These are phyloP conservation scores for Aspergillus ostianus DNA, from an alignment of 495 filamentous ascomycete genomes.

Conservation along the genomic window DNA sequence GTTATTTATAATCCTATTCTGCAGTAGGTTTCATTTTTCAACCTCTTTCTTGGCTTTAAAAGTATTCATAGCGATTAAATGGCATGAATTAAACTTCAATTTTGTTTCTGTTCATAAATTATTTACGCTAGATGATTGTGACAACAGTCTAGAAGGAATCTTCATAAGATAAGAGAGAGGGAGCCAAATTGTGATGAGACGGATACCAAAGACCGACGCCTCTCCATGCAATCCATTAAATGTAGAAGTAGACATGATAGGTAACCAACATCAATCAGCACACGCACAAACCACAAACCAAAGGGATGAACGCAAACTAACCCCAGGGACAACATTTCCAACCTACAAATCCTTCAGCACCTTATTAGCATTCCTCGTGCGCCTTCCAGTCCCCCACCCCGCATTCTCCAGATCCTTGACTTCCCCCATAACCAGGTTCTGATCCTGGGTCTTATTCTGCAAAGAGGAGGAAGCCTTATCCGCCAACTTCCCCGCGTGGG, in stretches of 20 bases:
- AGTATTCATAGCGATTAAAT: background rate
- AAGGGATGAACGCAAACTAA: slow-evolving; percentile 7
- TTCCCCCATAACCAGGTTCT: slow-evolving; percentile 27
- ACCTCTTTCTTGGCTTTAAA: background rate
- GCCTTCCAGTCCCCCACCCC: slow-evolving; percentile 37
- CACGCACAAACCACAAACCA: background rate
- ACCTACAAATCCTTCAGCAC: slow-evolving; percentile 22
- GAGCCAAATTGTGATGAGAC: background rate
- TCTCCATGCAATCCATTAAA: background rate
- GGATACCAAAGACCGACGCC: background rate
- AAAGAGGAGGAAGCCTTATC: slow-evolving; percentile 16
- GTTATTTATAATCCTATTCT: background rate
- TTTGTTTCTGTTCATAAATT: background rate
- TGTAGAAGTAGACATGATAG: background rate
- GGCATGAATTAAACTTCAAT: background rate
- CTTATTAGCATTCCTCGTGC: slow-evolving; percentile 39
- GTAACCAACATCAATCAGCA: slow-evolving; percentile 1
- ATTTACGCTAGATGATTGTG: too few species aligned
- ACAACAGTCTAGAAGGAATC: too few species aligned
- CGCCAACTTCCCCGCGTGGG: slow-evolving; percentile 39
- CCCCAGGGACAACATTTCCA: background rate
- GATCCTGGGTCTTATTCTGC: slow-evolving; percentile 13
- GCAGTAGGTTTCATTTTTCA: background rate
- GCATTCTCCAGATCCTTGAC: slow-evolving; percentile 36
- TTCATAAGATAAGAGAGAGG: background rate